These are phyloP conservation scores for Leucoagaricus sp. DNA, from an alignment of 1,284 basidiomycete species.

Conservation along the genomic window DNA sequence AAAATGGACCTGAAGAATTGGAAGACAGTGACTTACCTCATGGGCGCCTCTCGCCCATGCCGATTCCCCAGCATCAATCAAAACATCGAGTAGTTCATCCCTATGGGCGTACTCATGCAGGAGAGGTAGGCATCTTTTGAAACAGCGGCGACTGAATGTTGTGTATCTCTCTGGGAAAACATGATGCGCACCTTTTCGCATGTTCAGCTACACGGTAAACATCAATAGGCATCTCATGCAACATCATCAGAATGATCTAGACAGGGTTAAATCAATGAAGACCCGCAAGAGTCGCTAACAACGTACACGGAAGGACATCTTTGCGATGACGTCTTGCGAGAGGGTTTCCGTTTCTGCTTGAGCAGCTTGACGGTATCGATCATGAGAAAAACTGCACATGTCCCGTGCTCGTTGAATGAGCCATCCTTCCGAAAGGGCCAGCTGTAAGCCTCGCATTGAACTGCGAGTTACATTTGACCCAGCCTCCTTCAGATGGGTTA, in stretches of 20 bases:
- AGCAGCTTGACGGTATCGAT: constrained; percentile 69
- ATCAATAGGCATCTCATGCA: constrained; percentile 59
- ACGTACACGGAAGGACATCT: constrained; percentile 67
- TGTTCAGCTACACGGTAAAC: constrained; percentile 69
- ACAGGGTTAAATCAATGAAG: constrained; percentile 3
- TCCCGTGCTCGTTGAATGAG: constrained; percentile 68
- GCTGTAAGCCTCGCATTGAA: constrained; percentile 67
- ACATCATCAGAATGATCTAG: constrained; percentile 72
- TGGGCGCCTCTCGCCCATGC: constrained; percentile 71
- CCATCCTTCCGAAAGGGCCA: constrained; percentile 70
- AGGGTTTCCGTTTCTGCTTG: constrained; percentile 56
- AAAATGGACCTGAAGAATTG: background rate
- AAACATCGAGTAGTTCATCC: constrained; percentile 57
- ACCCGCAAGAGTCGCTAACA: constrained; percentile 3
- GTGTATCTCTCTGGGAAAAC: background rate
- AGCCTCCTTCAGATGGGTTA: constrained; percentile 43
- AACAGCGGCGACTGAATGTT: constrained; percentile 3
- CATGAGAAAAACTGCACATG: constrained; percentile 74
- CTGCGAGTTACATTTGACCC: constrained; percentile 45
- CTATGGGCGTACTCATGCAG: constrained; percentile 60
- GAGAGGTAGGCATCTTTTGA: constrained; percentile 56
- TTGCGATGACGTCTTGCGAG: constrained; percentile 52
- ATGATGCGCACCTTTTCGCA: constrained; percentile 50
- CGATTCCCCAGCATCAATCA: constrained; percentile 68
- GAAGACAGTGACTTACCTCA: constrained; percentile 44